Base-by-base conservation (phyloP, 2,329 filamentous ascomycete species). In the Exophiala bonariae region DNA sequence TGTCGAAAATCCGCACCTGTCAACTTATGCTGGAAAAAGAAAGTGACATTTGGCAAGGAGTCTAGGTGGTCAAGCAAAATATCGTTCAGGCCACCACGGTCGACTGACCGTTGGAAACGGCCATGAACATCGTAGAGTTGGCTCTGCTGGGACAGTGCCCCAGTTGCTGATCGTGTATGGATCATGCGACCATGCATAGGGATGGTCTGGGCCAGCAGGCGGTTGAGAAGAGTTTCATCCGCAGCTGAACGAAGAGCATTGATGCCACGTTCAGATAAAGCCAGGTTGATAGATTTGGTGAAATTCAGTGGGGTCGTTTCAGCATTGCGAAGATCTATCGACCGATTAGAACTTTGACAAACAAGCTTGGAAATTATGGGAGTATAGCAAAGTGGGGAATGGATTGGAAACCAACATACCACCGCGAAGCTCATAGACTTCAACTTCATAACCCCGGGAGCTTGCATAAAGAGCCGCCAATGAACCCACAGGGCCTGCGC, bases 131-230 rank as follows among this genome's bases (percentile, higher is more conserved):
- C 93, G 65, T 99, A 99, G 52, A 85, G 80, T 68, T 99, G 93
- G n/a, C 87, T 73, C 50, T 84, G 80, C 61, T 92, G 84, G 60
- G 83, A 88, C 37, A 95, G 69, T 18, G 81, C 69, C 3, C 89
- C 88, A 14, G 78, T 72, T 7, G 79, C 74, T 16, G 75, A 74
- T 59, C 74, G 76, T 26, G 89, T 83, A 63, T 99, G 93, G 54
- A 99, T 95, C 93, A 99, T 99, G 19, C 93, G 88, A 10, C 91
- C 93, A 65, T 86, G 77, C 90, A 99, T 96, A 9, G 92, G 91
- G 50, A 97, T 89, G 0, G 91, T 92, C 41, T 85, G 81, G 1
- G 73, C 74, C 60, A 96, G 77, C 23, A 97, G 82, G 58, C 83
- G 77, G 10, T 91, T 78, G 23, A 96, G 73, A 28, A 97, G 78